Base-by-base conservation (phyloP, 495 filamentous ascomycete genomes). In the Hamigera avellanea region DNA sequence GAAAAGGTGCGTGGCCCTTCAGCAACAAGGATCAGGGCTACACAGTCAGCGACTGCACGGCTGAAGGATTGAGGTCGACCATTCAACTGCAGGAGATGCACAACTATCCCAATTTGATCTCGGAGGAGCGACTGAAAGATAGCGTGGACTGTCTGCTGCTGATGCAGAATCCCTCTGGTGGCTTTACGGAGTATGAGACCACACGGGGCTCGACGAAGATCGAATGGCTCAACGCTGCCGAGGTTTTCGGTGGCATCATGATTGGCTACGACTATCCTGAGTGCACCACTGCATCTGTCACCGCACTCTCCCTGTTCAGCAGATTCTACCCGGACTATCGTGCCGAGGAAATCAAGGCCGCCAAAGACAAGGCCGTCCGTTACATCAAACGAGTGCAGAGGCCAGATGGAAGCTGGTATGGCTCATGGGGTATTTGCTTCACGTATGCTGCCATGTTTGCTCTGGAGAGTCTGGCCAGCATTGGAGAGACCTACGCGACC, bases 191-290 rank as follows among this genome's bases (percentile, higher is more conserved):
- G 14, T 98, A 96, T 46, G 91, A 98, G 44, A 76, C 78, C 1
- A 78, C 73, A 2, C 78, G 91, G 3, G 89, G 77, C 1, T 80
- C 83, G 1, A 64, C 80, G 33, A 74, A 73, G 55, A 49, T 96
- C 25, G 91, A 98, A 50, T 68, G 74, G 48, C 68, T 98, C 3
- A 98, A 98, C 51, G 89, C 86, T 2, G 93, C 91, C 12, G 93
- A 96, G 52, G 89, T 98, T 0, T 98, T 98, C 51, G 93, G 88
- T 12, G 73, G 78, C 9, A 96, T 98, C 55, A 96, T 98, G 91
- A 80, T 96, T 26, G 86, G 94, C 42, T 98, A 96, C 54, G 86
- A 94, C 49, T 94, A 96, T 45, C 88, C 89, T 0, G 91, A 98
- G 54, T 98, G 93, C 59, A 96, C 91, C 1, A 95, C 93, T 2